These are phyloP conservation scores for Phaeosphaeria sp. DNA, from an alignment of 2,329 filamentous ascomycete species.

Conservation along the genomic window DNA sequence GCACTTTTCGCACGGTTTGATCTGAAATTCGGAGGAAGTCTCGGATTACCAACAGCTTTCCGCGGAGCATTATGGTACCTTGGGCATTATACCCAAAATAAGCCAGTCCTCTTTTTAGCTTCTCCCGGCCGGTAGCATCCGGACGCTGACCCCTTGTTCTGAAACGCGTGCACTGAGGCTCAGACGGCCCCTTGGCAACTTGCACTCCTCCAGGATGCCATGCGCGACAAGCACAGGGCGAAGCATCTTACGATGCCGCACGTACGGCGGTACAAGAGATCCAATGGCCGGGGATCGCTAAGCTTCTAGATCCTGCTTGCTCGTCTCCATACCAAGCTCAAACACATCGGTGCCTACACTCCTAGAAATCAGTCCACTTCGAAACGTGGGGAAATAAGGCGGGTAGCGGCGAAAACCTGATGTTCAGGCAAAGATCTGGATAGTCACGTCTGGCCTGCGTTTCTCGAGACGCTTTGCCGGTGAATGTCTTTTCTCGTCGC, in stretches of 20 bases:
- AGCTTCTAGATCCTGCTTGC: conserved; percentile 11
- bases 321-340: conserved; percentile 13
- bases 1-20: background rate
- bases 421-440: conserved; percentile 8
- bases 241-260: background rate
- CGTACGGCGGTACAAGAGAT: background rate
- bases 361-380: conserved; percentile 20
- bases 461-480: conserved; percentile 8
- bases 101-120: background rate
- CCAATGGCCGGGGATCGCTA: background rate
- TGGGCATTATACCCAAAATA: background rate
- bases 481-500: no score
- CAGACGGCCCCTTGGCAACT: conserved; percentile 3
- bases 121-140: background rate
- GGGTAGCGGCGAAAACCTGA: background rate
- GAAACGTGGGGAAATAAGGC: conserved; percentile 12
- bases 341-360: conserved; percentile 4
- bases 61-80: background rate
- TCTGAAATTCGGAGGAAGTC: background rate
- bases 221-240: background rate
- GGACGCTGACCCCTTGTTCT: background rate
- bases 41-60: background rate
- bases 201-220: background rate
- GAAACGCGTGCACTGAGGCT: conserved; percentile 4
- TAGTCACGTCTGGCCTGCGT: conserved; percentile 14